Percentiles rank a stretch among this genome's conserved stretches.
Conservation (phyloP, 2,329 filamentous ascomycete genomes). For the Trichoderma brevicompactum region DNA sequence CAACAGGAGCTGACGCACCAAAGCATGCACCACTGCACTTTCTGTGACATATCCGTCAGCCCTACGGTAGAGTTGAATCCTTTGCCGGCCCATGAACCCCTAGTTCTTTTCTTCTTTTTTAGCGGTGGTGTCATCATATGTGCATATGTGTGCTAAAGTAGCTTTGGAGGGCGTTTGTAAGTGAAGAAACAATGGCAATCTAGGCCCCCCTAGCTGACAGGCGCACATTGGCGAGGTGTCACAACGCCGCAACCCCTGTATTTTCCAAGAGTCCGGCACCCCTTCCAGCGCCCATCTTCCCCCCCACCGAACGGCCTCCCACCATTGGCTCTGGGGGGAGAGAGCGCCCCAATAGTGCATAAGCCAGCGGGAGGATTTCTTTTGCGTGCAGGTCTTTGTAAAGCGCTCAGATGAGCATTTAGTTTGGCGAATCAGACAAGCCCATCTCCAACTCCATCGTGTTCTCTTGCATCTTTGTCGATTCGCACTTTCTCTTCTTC, state of each 20-base stretch:
- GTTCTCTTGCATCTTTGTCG: background rate
- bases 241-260: constrained; percentile 19
- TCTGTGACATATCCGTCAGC: constrained; percentile 5
- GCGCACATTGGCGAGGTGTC: constrained; percentile 2
- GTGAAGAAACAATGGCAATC: constrained; percentile 3
- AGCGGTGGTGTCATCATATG: constrained; percentile 11
- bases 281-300: constrained; percentile 9
- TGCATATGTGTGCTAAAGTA: constrained; percentile 6
- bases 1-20: constrained; percentile 1
- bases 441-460: background rate
- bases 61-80: background rate
- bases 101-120: background rate
- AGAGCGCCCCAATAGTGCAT: background rate
- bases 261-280: constrained; percentile 5
- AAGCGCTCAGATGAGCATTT: background rate
- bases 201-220: background rate
- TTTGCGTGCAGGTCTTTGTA: background rate
- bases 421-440: constrained; percentile 12
- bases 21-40: background rate
- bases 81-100: background rate
- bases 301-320: constrained; percentile 22
- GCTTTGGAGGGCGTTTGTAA: background rate
- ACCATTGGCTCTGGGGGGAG: background rate
- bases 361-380: constrained; percentile 11
- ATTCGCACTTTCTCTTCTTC: too few species aligned